Percentiles rank a stretch among this genome's conserved stretches.
These are phyloP conservation scores for Trichocladium uniseriatum DNA, from an alignment of 495 filamentous ascomycete genomes.

Conservation along the genomic window DNA sequence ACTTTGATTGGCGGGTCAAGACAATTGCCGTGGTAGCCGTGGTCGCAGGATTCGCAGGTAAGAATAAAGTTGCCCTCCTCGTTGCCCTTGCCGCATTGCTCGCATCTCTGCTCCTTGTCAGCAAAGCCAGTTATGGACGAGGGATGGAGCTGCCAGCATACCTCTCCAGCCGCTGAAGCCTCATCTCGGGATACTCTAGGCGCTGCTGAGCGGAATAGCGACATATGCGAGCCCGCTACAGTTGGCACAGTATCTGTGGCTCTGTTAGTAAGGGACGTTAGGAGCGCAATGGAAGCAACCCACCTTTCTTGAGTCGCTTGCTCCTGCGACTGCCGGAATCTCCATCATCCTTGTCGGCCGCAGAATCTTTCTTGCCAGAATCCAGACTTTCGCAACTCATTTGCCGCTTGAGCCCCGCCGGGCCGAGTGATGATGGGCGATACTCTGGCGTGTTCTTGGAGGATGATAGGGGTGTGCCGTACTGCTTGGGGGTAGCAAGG, in stretches of 20 bases:
- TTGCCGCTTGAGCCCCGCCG: constrained; percentile 65
- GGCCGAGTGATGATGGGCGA: constrained; percentile 42
- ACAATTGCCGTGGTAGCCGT: constrained; percentile 79
- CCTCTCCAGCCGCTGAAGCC: constrained; percentile 63
- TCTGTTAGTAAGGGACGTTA: background rate
- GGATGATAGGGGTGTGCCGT: constrained; percentile 45
- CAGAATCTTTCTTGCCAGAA: constrained; percentile 46
- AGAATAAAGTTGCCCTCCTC: constrained; percentile 59
- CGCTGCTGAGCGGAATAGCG: constrained; percentile 71
- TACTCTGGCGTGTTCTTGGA: constrained; percentile 52
- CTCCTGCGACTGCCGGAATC: constrained; percentile 76
- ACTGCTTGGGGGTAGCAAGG: constrained; percentile 35
- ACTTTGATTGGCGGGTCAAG: constrained; percentile 77
- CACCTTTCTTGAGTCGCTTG: constrained; percentile 91
- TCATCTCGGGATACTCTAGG: constrained; percentile 62
- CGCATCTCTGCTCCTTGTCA: constrained; percentile 58
- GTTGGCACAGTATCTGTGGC: constrained; percentile 70
- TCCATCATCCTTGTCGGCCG: constrained; percentile 50
- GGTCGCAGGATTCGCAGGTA: constrained; percentile 88
- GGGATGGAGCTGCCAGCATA: constrained; percentile 30
- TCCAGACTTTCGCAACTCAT: constrained; percentile 64
- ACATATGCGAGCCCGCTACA: constrained; percentile 95
- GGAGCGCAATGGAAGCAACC: constrained; percentile 12
- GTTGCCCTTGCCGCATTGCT: constrained; percentile 67
- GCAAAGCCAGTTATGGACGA: background rate